phyloP scores from a whole-genome alignment of 164 flowering plant species.

The Aristolochia fimbriata region DNA sequence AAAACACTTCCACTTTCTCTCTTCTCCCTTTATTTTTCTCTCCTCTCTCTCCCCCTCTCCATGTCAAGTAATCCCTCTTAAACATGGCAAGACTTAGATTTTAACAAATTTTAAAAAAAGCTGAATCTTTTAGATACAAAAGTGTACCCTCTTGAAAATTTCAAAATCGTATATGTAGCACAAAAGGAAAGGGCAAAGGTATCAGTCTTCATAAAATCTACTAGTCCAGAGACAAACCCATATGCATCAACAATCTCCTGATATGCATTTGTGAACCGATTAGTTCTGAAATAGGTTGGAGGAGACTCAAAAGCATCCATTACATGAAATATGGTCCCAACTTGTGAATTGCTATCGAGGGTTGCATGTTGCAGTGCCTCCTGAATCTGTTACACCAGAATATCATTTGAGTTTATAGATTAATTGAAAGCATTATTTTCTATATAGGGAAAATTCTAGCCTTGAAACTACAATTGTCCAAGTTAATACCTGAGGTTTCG shows the following conservation, averaged over 20 bases:
- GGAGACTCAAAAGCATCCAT: constrained; percentile 88
- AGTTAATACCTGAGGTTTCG: constrained; percentile 57
- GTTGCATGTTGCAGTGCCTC: constrained; percentile 93
- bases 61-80: no score
- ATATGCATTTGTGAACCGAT: constrained; percentile 65
- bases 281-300: constrained; percentile 89
- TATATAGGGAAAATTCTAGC: no score
- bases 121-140: no score
- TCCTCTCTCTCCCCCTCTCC: no score
- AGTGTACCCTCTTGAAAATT: no score
- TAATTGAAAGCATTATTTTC: no score
- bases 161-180: no score
- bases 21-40: no score
- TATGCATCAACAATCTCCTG: constrained; percentile 99
- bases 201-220: not conserved
- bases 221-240: constrained; percentile 45
- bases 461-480: not conserved
- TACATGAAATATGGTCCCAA: constrained; percentile 83
- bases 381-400: constrained; percentile 56
- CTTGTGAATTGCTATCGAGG: constrained; percentile 87
- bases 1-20: no score
- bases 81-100: no score
- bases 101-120: no score
- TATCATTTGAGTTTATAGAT: not conserved
- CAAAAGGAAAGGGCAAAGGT: no score